Conservation (phyloP, 1,284 basidiomycete genomes). For the Austroboletus novae-zelandiae region DNA sequence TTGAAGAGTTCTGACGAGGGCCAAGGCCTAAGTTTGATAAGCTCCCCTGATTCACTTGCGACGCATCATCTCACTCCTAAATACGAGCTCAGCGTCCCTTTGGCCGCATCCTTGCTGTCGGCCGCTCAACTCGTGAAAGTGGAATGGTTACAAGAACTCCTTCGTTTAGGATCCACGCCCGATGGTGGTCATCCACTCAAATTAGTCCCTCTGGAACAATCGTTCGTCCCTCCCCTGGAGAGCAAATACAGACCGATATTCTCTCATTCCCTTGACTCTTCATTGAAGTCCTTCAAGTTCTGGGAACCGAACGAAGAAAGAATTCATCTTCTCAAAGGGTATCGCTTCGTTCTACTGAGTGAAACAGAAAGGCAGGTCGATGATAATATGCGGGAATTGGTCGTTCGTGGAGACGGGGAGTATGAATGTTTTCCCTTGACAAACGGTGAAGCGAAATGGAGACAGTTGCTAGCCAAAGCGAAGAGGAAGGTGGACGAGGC, state of each 20-base stretch:
- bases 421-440: slow-evolving; percentile 58
- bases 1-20: neutral
- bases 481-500: slow-evolving; percentile 42
- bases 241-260: slow-evolving; percentile 59
- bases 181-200: slow-evolving; percentile 34
- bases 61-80: slow-evolving; percentile 62
- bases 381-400: slow-evolving; percentile 47
- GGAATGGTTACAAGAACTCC: slow-evolving; percentile 60
- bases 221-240: slow-evolving; percentile 47
- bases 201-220: slow-evolving; percentile 45
- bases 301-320: slow-evolving; percentile 69
- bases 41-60: slow-evolving; percentile 40
- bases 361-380: slow-evolving; percentile 51
- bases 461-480: slow-evolving; percentile 49
- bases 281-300: slow-evolving; percentile 48
- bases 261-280: slow-evolving; percentile 43
- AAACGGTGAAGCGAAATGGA: slow-evolving; percentile 47
- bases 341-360: slow-evolving; percentile 57
- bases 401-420: slow-evolving; percentile 52
- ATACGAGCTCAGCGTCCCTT: slow-evolving; percentile 44
- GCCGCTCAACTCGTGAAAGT: slow-evolving; percentile 54
- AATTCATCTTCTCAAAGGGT: slow-evolving; percentile 46
- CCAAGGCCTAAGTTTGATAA: slow-evolving; percentile 51
- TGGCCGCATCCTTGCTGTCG: slow-evolving; percentile 56
- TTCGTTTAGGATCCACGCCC: slow-evolving; percentile 44